phyloP scores from a whole-genome alignment of 495 filamentous ascomycete species.

The Usnea hakonensis region DNA sequence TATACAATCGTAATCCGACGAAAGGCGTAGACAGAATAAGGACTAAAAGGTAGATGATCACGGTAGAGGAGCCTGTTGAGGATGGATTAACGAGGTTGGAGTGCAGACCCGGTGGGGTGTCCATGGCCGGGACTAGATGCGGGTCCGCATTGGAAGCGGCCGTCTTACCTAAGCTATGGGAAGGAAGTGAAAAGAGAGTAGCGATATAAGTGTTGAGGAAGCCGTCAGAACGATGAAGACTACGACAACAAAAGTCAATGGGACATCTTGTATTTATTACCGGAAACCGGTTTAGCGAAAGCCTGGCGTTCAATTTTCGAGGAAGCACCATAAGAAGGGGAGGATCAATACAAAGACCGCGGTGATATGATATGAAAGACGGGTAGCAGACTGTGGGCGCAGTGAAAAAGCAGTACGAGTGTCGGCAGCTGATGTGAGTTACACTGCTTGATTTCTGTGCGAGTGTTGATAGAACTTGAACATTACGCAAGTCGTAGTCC shows the following conservation, averaged over 20 bases:
- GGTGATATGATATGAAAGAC: not conserved
- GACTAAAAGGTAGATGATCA: slow-evolving; percentile 9
- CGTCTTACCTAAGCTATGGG: not conserved
- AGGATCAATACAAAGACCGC: not conserved
- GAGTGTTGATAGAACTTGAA: not conserved
- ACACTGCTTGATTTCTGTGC: not conserved
- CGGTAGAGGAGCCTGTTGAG: slow-evolving; percentile 9
- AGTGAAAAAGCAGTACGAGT: not conserved
- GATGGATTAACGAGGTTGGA: slow-evolving; percentile 19
- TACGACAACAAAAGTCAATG: not conserved
- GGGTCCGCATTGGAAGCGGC: not conserved
- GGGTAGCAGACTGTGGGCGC: not conserved
- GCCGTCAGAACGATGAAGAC: not conserved
- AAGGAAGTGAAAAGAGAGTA: not conserved
- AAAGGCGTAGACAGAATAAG: slow-evolving; percentile 15
- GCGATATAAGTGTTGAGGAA: not conserved
- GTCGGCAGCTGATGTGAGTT: not conserved
- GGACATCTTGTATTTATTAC: too few relatives aligned
- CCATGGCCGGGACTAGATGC: slow-evolving; percentile 8
- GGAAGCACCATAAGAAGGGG: not conserved
- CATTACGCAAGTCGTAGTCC: not conserved
- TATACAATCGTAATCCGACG: slow-evolving; percentile 19
- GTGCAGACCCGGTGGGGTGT: slow-evolving; percentile 13
- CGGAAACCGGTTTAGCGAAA: not conserved
- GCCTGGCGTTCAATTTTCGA: not conserved